These are phyloP conservation scores for Candida alai DNA, from an alignment of 805 yeast genomes.

Conservation along the genomic window DNA sequence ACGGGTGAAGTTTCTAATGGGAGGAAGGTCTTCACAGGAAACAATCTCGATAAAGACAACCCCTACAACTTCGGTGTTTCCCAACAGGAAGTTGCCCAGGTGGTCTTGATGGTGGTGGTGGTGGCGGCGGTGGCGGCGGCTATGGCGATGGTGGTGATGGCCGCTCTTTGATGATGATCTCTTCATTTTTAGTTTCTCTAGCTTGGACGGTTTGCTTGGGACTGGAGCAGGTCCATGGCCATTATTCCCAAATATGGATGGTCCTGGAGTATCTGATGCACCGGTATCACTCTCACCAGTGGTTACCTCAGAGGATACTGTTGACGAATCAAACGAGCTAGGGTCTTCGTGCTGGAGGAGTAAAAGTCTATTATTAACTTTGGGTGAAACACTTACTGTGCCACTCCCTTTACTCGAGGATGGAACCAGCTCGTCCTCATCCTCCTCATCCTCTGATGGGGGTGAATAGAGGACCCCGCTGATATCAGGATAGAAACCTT, in stretches of 20 bases:
- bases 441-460: too few relatives aligned
- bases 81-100: slow-evolving; percentile 33
- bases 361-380: slow-evolving; percentile 18
- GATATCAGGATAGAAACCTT: slow-evolving; percentile 35
- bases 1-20: slow-evolving; percentile 62
- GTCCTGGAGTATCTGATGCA: not conserved
- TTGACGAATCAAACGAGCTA: slow-evolving; percentile 16
- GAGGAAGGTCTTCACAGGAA: slow-evolving; percentile 75
- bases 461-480: slow-evolving; percentile 16
- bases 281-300: not conserved
- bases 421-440: too few relatives aligned
- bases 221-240: too few relatives aligned
- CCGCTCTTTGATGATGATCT: too few relatives aligned
- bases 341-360: slow-evolving; percentile 12
- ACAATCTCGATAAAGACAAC: slow-evolving; percentile 73
- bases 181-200: slow-evolving; percentile 4
- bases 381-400: slow-evolving; percentile 31
- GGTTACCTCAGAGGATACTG: slow-evolving; percentile 18
- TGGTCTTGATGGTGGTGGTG: too few relatives aligned
- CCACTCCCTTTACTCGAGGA: too few relatives aligned
- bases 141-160: too few relatives aligned
- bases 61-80: slow-evolving; percentile 50
- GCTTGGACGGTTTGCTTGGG: not conserved
- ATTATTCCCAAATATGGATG: too few relatives aligned
- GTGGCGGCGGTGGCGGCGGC: too few relatives aligned